Percentiles rank a stretch among this genome's conserved stretches.
Evolutionary conservation across 192 early-diverging fungal species (phyloP).

Genomic region (Backusella liffmaniae): DNA sequence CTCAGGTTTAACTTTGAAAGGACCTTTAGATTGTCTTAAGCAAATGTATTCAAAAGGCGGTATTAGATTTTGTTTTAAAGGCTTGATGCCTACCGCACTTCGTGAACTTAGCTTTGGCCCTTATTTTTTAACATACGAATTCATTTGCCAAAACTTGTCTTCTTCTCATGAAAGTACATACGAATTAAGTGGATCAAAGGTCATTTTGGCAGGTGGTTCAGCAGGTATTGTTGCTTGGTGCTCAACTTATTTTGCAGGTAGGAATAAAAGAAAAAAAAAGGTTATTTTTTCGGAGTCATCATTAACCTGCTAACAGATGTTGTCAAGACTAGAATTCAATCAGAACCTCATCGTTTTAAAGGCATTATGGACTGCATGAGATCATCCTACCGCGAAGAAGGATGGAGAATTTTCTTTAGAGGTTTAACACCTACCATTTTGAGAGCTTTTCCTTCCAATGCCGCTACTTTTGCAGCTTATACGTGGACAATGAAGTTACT

Average conservation of each 20-base stretch:
- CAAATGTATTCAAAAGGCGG: slow-evolving; percentile 47
- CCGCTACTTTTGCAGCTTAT: slow-evolving; percentile 59
- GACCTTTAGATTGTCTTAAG: slow-evolving; percentile 50
- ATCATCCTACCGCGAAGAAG: slow-evolving; percentile 53
- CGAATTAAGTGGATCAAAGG: slow-evolving; percentile 40
- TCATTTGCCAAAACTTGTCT: slow-evolving; percentile 42
- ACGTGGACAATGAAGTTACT: slow-evolving; percentile 45
- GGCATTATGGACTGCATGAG: slow-evolving; percentile 43
- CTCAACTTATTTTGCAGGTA: slow-evolving; percentile 58
- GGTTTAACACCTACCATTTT: slow-evolving; percentile 57
- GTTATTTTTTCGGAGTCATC: background rate
- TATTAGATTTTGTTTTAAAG: slow-evolving; percentile 51
- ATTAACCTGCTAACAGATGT: slow-evolving; percentile 40
- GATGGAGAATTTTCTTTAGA: slow-evolving; percentile 51
- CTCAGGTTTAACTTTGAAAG: slow-evolving; percentile 33
- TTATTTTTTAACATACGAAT: slow-evolving; percentile 55
- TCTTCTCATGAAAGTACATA: slow-evolving; percentile 16
- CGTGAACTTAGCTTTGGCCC: slow-evolving; percentile 56
- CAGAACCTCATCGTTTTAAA: slow-evolving; percentile 47
- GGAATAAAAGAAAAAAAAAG: background rate
- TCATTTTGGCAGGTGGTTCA: slow-evolving; percentile 54
- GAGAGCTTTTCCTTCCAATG: slow-evolving; percentile 59
- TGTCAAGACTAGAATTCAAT: slow-evolving; percentile 59
- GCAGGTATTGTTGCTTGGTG: slow-evolving; percentile 58
- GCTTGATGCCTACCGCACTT: slow-evolving; percentile 46